A percentile compares a stretch with the other conserved stretches of the same genome.
These are phyloP conservation scores for Lophium mytilinum DNA, from an alignment of 495 filamentous ascomycete species.

Conservation along the genomic window DNA sequence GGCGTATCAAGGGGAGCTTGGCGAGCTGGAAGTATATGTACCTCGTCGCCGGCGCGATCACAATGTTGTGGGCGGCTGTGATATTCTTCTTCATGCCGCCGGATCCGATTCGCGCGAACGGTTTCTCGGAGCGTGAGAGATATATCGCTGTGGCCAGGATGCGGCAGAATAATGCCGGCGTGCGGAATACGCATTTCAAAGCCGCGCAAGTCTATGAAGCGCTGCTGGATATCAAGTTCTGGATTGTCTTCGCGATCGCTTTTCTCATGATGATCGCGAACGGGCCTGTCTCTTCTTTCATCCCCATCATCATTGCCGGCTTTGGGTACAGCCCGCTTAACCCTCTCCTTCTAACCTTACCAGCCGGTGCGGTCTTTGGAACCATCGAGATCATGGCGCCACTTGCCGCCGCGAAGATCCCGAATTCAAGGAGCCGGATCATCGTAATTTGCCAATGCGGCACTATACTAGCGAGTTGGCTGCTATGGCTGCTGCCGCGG, in stretches of 20 bases:
- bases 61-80: constrained; percentile 36
- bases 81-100: constrained; percentile 38
- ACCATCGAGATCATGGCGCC: constrained; percentile 32
- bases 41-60: constrained; percentile 40
- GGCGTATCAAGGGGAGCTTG: constrained; percentile 36
- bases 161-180: constrained; percentile 27
- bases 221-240: constrained; percentile 38
- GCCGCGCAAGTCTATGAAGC: constrained; percentile 38
- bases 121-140: constrained; percentile 25
- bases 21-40: constrained; percentile 30
- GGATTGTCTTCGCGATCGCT: constrained; percentile 34
- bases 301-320: constrained; percentile 37
- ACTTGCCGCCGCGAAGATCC: constrained; percentile 29
- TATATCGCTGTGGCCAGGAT: constrained; percentile 30
- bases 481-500: no score
- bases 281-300: constrained; percentile 38
- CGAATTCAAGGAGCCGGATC: constrained; percentile 13
- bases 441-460: no score
- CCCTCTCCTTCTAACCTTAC: constrained; percentile 39
- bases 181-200: constrained; percentile 30
- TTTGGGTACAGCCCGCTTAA: constrained; percentile 41
- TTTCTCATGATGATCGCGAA: constrained; percentile 40
- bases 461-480: no score
- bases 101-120: constrained; percentile 45
- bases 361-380: constrained; percentile 36